These are phyloP conservation scores for Fusarium fujikuroi DNA, from an alignment of 2,329 filamentous ascomycete species.

Conservation along the genomic window DNA sequence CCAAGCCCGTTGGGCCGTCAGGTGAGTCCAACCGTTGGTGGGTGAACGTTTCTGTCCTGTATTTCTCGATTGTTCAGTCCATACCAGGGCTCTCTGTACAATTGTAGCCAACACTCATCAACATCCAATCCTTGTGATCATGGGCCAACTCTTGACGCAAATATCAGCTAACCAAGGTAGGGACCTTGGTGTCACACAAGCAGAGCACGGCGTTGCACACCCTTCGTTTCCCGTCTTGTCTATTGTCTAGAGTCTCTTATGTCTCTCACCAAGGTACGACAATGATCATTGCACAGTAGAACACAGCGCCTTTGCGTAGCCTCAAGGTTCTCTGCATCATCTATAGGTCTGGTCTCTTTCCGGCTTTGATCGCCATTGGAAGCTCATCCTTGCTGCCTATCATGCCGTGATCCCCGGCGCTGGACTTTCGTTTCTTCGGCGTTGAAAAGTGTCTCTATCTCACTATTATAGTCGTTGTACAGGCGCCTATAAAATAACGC, in stretches of 20 bases:
- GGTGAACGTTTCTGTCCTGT: background rate
- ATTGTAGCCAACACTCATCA: slow-evolving; percentile 22
- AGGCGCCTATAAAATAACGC: slow-evolving; percentile 12
- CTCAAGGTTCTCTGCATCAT: slow-evolving; percentile 40
- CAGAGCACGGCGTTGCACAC: slow-evolving; percentile 37
- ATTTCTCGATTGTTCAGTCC: background rate
- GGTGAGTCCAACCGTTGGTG: slow-evolving; percentile 1
- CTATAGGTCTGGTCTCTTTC: slow-evolving; percentile 27
- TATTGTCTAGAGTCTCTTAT: slow-evolving; percentile 34
- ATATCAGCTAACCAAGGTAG: slow-evolving; percentile 12
- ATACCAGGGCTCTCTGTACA: background rate
- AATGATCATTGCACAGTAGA: slow-evolving; percentile 8
- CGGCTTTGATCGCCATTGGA: slow-evolving; percentile 8
- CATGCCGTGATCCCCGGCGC: slow-evolving; percentile 26
- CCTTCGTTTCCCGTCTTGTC: slow-evolving; percentile 41
- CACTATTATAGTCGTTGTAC: slow-evolving; percentile 12
- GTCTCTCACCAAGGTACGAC: slow-evolving; percentile 29
- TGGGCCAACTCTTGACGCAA: slow-evolving; percentile 22
- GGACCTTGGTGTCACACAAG: slow-evolving; percentile 40
- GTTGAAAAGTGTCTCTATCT: background rate
- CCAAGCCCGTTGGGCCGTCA: slow-evolving; percentile 1
- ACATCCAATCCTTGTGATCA: slow-evolving; percentile 3
- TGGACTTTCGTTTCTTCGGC: slow-evolving; percentile 18
- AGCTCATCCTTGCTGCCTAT: slow-evolving; percentile 12
- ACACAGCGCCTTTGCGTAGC: slow-evolving; percentile 31